Evolutionary conservation across 2,329 filamentous ascomycete species (phyloP), one percentile per base, ranked within the genome.

Genomic region (Paraconiothyrium sp.): DNA sequence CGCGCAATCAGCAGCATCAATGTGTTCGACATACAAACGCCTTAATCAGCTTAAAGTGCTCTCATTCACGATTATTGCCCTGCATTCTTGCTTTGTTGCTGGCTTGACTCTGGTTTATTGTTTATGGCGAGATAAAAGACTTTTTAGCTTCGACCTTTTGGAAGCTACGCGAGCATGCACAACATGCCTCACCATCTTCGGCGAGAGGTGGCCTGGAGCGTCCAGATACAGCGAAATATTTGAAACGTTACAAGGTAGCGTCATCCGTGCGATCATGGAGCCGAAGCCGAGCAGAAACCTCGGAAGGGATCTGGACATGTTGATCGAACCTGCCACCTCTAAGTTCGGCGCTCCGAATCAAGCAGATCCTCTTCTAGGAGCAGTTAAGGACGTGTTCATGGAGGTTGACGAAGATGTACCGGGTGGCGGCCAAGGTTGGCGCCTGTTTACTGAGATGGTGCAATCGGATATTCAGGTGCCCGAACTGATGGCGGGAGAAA

Each of bases 211-310:
- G 71, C 70, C 70, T 1, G 68, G 71, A 2, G 71, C 71, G 20
- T 61, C 70, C 16, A 73, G 72, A 37, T 71, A 73, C 43, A 67
- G 71, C 20, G 69, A 72, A n/a, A 73, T 72, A 27, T 73, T 73
- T 47, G 71, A 71, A 39, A 62, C 65, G 0, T n/a, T 73, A 1
- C 69, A 66, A 2, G 65, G 68, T 14, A 67, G 70, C 24, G 54
- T 73, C 16, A 61, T 72, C 30, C 48, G 62, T 8, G 55, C 55
- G 5, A 67, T 64, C 46, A 67, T 64, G 62, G 62, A 67, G 48
- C 62, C 62, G 3, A 30, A 20, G 7, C 54, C 59, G 22, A 50
- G 57, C 11, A 47, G 57, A 43, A 65, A 58, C 43, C 44, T 60
- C 2, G 37, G 50, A 7, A 60, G 60, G 39, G 57, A 65, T 34